phyloP scores from a whole-genome alignment of 2,329 filamentous ascomycete genomes.

The Neonectria neomacrospora region DNA sequence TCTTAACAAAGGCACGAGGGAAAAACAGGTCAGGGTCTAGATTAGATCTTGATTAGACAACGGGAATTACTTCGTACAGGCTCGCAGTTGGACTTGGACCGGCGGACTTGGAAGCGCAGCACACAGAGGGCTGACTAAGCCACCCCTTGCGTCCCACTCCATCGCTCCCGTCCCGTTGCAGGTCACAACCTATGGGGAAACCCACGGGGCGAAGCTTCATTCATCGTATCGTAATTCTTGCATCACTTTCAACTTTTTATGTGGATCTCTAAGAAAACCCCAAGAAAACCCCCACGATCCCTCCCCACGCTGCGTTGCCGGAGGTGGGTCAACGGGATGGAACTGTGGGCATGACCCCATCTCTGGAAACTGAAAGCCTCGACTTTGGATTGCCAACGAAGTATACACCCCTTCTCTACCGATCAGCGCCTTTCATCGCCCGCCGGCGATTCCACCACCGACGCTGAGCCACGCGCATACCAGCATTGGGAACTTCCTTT shows the following conservation, averaged over 20 bases:
- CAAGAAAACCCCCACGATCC: slow-evolving; percentile 36
- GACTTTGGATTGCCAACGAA: slow-evolving; percentile 4
- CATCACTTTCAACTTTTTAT: slow-evolving; percentile 23
- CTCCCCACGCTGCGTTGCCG: slow-evolving; percentile 34
- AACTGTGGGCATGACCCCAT: background rate
- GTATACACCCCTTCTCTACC: background rate
- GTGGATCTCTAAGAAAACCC: slow-evolving; percentile 29
- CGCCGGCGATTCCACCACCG: slow-evolving; percentile 3
- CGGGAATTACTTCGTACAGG: background rate
- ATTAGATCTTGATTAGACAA: background rate
- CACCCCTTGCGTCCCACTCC: background rate
- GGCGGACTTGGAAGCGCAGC: background rate
- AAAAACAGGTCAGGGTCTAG: background rate
- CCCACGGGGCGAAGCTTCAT: slow-evolving; percentile 27
- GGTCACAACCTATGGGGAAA: slow-evolving; percentile 3
- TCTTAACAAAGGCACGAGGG: background rate
- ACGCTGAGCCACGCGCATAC: background rate
- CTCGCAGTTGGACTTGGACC: no score
- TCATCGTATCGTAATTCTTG: slow-evolving; percentile 25
- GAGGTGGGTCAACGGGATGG: slow-evolving; percentile 30
- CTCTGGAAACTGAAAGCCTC: slow-evolving; percentile 22
- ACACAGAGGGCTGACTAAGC: background rate
- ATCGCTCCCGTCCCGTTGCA: background rate
- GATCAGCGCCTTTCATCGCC: background rate
- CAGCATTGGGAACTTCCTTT: background rate